Evolutionary conservation across 2,329 filamentous ascomycete genomes (phyloP), one percentile per base, ranked within the genome.

Genomic region (Aureobasidium uvarum): DNA sequence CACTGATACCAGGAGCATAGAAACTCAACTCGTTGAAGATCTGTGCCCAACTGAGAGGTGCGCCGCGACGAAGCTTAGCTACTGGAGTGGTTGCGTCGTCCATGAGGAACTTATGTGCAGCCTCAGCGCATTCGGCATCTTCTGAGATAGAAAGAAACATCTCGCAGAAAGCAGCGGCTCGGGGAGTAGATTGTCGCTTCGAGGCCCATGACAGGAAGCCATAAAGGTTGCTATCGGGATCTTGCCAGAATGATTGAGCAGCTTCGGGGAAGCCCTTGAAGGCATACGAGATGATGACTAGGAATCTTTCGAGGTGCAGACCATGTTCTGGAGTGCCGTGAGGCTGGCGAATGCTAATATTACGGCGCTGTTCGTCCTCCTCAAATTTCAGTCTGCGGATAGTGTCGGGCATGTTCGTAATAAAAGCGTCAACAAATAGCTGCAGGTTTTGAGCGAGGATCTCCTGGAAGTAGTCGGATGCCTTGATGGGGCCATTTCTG

Each of bases 181-280:
- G 84, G n/a, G 95, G 95, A 0, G 96, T 97, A 0, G 96, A 96
- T 67, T 96, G 92, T 71, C 95, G 85, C 70, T 92, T 89, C 3
- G 95, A 96, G n/a, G 93, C 91, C 95, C 95, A 99, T 69, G 96
- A 91, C 74, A 99, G 84, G 74, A 99, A 99, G 0, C 95, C 95
- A 68, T 93, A 91, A 38, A 99, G 81, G 70, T 97, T 96, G 73
- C 92, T 92, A 72, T 99, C 95, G 1, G 90, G 87, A 73, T 97
- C 93, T 38, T 85, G 85, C 95, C 95, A 99, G 71, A 98, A 98
- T 52, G 88, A 89, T 72, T 91, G 86, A 11, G 93, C 91, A 31
- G 92, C 89, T 60, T 96, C 91, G 18, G 90, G 86, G 41, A 92
- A 89, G 36, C 89, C 87, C 72, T 98, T 91, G 73, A 94, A 99